Evolutionary conservation across 176 grass and related monocot species (phyloP).

Genomic region (Eleusine indica): DNA sequence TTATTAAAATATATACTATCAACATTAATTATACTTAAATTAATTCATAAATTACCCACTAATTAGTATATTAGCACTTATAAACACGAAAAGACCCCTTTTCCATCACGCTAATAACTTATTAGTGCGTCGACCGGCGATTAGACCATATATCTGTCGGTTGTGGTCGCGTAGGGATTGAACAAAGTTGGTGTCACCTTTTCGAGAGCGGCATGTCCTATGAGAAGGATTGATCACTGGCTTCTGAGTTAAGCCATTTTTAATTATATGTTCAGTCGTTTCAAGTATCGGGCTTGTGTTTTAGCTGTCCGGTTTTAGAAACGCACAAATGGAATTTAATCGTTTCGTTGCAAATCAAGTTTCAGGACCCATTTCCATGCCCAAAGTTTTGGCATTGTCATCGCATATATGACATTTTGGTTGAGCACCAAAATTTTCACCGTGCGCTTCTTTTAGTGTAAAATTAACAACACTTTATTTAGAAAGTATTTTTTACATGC

Average conservation of each 20-base stretch:
- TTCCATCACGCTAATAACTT: slow-evolving; percentile 6
- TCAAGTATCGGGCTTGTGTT: neutral
- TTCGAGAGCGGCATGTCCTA: neutral
- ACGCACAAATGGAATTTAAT: neutral
- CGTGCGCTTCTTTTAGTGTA: neutral
- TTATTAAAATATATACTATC: too few relatives aligned
- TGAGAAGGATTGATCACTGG: slow-evolving; percentile 37
- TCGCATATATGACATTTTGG: neutral
- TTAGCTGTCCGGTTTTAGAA: neutral
- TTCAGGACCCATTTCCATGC: neutral
- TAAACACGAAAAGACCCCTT: neutral
- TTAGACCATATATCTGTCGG: slow-evolving; percentile 16
- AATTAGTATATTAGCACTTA: too few relatives aligned
- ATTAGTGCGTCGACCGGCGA: slow-evolving; percentile 27
- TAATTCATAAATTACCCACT: too few relatives aligned
- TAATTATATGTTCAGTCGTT: neutral
- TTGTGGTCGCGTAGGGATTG: slow-evolving; percentile 42
- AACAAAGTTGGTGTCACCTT: slow-evolving; percentile 48
- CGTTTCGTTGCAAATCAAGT: neutral
- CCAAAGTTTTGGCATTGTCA: neutral
- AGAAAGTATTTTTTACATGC: neutral
- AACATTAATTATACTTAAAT: too few relatives aligned
- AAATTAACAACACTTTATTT: neutral
- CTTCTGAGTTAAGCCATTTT: neutral
- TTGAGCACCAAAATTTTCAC: neutral